Base-by-base conservation (phyloP, 345 rosid genomes). In the Viola odorata region DNA sequence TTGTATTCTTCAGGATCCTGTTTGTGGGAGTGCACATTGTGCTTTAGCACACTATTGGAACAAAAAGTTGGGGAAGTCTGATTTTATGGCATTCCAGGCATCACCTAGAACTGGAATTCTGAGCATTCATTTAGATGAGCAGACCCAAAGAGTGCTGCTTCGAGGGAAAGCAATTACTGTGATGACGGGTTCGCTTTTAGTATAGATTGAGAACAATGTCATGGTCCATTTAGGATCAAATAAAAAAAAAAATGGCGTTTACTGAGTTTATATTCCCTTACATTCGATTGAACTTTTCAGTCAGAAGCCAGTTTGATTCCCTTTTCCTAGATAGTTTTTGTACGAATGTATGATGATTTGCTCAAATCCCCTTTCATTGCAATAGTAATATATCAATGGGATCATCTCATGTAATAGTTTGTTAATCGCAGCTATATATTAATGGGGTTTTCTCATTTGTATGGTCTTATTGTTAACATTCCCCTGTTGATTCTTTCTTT, bases 21-120 rank as follows among this genome's bases (percentile, higher is more conserved):
- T 87, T 23, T 74, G 82, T 59, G 92, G 98, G 37, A 84, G 91
- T 69, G 95, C 92, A 13, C 83, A 87, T 61, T 89, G 98, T 76
- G 80, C 86, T 40, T 63, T 91, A 66, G 88, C 86, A 60, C 59
- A 75, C 17, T 87, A 87, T 57, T 91, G 96, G 96, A 76, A 78
- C 62, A 53, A 77, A 50, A 87, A 85, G 77, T 77, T 87, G 42
- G 81, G 84, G 44, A 91, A 91, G 45, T 71, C 55, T 37, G 83
- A 88, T 53, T 66, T 85, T 36, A 42, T 70, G 60, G 98, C 96
- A 16, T 78, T 5, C 8, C 59, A 71, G 75, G 75, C 97, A 62
- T 91, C 97, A 0, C 68, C 58, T 6, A 81, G 97, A 58, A 72
- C 89, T 66, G 97, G 92, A 58, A 72, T 69, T 1, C 38, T 90